Evolutionary conservation across 495 filamentous ascomycete genomes (phyloP), one percentile per base, ranked within the genome.

Genomic region (Xylaria palmicola): DNA sequence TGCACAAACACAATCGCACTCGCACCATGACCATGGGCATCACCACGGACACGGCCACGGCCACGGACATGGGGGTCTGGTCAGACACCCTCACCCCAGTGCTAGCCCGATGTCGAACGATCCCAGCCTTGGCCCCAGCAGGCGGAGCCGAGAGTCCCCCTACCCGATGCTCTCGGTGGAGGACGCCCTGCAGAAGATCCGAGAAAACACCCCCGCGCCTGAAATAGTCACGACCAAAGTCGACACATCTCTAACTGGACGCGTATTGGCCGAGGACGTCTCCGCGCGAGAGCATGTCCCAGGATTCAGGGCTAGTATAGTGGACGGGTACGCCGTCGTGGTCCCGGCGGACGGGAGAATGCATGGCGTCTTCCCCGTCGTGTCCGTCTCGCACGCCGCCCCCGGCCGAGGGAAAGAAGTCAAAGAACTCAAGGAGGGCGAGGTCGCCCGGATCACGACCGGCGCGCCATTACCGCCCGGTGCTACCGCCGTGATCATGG

Each of bases 401-500:
- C 79, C 88, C 4, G 86, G 88, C 1, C 81, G 55, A 24, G 77
- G 75, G 27, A 62, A 82, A 27, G 77, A 60, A 13, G 77, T 76
- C 27, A 64, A 82, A 22, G 77, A 81, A 10, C 76, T 97, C 24
- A 78, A 87, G 41, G 79, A 80, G 43, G 93, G 93, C 0, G 83
- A 92, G 61, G 87, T 97, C 36, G 86, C 95, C 8, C 77, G 94
- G 29, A 96, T 98, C 62, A 98, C 94, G 1, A 98, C 94, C 0
- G 94, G 94, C 0, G 94, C 95, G 4, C 93, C 94, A 12, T 77
- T 98, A 2, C 94, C 95, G 4, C 85, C 86, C 0, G 91, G 93
- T 4, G 91, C 94, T 12, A 96, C 89, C 39, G 86, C 92, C 3
- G 93, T 98, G 15, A 89, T 97, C 20, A 98, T 98, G 95, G 94